Base-by-base conservation (phyloP, 768 basidiomycete species). In the Rossbeevera mucosa region DNA sequence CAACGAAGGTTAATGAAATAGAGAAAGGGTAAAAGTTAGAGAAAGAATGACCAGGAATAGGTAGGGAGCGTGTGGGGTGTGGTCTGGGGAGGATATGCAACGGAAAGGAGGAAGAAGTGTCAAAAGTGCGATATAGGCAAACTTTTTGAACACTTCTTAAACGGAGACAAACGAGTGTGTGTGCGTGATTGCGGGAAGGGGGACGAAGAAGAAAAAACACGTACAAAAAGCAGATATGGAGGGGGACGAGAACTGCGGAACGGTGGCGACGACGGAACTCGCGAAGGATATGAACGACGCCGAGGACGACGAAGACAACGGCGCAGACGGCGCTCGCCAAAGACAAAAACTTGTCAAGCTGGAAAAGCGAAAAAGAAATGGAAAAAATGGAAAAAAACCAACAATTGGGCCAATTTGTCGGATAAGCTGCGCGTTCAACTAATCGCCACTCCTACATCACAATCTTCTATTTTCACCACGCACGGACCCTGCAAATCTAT, bases 1-100 rank as follows among this genome's bases (percentile, higher is more conserved):
- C 61, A 58, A 61, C 44, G 63, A 68, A 69, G 59, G 66, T 71
- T 71, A 76, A 75, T 71, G 66, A 73, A 66, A 73, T 73, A 74
- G 68, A 67, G 66, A 64, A 74, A 71, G 71, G 71, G 74, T 75
- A 69, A 73, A 73, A 74, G 77, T 78, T 76, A 81, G 79, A 74
- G 78, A 76, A 74, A 70, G 77, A 77, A 77, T 70, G 55, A 69
- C 59, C 67, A 70, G 59, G 67, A 46, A 58, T 54, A 40, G 68
- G 62, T 74, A 76, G 74, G 59, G 77, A 78, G 68, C 72, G 77
- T 76, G 73, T 69, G 70, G 65, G 55, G 16, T 61, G 58, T 67
- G 71, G 52, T 47, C 47, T 59, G 59, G 57, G 36, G 54, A 62
- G 64, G 54, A 59, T 64, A 66, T 66, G 64, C 48, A 58, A 67